Base-by-base conservation (phyloP, 352 stramenopile genomes). In the Phytophthora lateralis region DNA sequence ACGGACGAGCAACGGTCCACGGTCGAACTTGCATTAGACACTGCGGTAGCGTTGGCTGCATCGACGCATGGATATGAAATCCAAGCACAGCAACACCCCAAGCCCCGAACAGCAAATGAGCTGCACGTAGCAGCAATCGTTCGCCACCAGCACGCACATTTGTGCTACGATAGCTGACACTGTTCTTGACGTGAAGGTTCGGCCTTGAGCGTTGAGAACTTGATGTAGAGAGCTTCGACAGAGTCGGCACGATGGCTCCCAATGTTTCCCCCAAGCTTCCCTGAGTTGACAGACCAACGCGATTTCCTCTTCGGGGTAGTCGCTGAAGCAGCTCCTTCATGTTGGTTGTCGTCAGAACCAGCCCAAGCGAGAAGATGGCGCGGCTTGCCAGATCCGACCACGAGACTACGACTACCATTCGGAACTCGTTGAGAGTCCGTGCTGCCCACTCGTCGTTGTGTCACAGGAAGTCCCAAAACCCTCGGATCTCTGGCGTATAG, bases 401-500 rank as follows among this genome's bases (percentile, higher is more conserved):
- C 1, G 67, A 73, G 17, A 69, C 30, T 3, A 76, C 56, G 6
- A 73, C 9, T 6, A 76, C 37, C 47, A 70, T 59, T 17, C 50
- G 52, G 43, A 72, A 58, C 42, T 75, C 56, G 39, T 75, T 69
- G 5, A 62, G 32, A 26, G 44, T 51, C 15, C 32, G 53, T 0
- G 58, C 67, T 2, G 38, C 26, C 63, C 68, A 76, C 29, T 70
- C 45, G 38, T 71, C 67, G 39, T 75, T 35, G n/a, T 53, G 59
- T 53, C 62, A 71, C 2, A 47, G 8, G 2, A 29, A 30, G 2
- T 44, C n/a, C 14, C 14, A 26, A 45, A 71, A 66, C 0, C 32
- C 66, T 20, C 18, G 17, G 0, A 63, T 34, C 0, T 48, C 4
- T 4, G 12, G 8, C 3, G 47, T 24, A 27, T 65, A 71, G 9